Percentiles rank a stretch among this genome's conserved stretches.
phyloP scores from a whole-genome alignment of 225 moss, liverwort and hornwort species.

The Rhytidiadelphus loreus region DNA sequence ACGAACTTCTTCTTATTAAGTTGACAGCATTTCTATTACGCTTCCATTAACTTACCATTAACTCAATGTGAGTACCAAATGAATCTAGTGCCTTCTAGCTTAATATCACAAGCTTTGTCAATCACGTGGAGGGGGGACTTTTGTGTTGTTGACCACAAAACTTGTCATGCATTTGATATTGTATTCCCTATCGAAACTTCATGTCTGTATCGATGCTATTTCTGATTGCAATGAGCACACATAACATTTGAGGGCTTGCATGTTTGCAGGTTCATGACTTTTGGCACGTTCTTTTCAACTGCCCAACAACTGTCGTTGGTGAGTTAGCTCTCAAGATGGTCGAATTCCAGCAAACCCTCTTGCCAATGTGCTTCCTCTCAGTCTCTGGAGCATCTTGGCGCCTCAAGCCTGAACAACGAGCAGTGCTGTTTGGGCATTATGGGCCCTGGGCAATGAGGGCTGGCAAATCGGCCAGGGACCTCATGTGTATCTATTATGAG shows the following conservation, averaged over 20 bases:
- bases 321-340: conserved; percentile 97
- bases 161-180: background rate
- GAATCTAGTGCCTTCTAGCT: background rate
- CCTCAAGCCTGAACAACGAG: conserved; percentile 69
- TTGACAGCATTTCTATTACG: background rate
- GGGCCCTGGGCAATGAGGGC: conserved; percentile 87
- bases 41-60: background rate
- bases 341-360: conserved; percentile 90
- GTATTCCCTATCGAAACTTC: background rate
- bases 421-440: conserved; percentile 72
- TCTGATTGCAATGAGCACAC: background rate
- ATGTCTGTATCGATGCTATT: background rate
- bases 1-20: background rate
- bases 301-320: conserved; percentile 81
- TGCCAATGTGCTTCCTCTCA: conserved; percentile 96
- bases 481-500: conserved; percentile 95
- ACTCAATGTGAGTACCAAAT: background rate
- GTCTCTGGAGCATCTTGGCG: conserved; percentile 98
- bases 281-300: conserved; percentile 87
- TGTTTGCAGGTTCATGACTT: conserved; percentile 76
- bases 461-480: conserved; percentile 59
- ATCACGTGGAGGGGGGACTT: background rate
- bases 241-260: background rate
- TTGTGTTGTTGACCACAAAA: background rate
- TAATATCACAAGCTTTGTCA: background rate